phyloP scores from a whole-genome alignment of 257 asterid genomes.

The Gardenia jasminoides region DNA sequence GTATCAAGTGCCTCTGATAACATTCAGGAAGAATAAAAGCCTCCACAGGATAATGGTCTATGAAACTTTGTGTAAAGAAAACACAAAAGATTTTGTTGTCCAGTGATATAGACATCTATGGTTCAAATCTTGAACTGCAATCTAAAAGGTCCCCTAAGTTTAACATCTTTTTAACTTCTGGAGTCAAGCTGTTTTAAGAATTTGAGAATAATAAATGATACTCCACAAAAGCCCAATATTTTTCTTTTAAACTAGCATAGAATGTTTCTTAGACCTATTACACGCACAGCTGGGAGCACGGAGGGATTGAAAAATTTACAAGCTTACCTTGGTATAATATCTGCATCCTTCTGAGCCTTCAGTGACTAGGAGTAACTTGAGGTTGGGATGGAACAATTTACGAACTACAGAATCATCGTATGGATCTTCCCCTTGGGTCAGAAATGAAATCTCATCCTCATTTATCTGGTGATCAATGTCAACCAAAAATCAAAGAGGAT shows the following conservation, averaged over 20 bases:
- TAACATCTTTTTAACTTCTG: neutral
- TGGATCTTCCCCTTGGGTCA: slow-evolving; percentile 94
- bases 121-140: neutral
- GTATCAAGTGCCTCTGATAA: neutral
- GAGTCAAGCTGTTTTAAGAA: neutral
- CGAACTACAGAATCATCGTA: slow-evolving; percentile 83
- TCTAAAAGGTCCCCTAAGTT: neutral
- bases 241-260: neutral
- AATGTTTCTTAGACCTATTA: neutral
- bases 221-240: neutral
- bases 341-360: slow-evolving; percentile 98
- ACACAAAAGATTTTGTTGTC: no score
- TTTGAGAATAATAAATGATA: no score
- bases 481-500: slow-evolving; percentile 12
- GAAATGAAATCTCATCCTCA: slow-evolving; percentile 86
- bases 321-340: slow-evolving; percentile 85
- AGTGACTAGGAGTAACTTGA: slow-evolving; percentile 85
- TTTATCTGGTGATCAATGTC: slow-evolving; percentile 56
- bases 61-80: no score
- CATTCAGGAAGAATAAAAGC: neutral
- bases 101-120: neutral
- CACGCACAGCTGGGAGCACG: neutral
- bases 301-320: slow-evolving; percentile 8
- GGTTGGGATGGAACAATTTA: slow-evolving; percentile 75
- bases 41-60: neutral